Conservation (phyloP, 306 rosid genomes). For the Hippophae rhamnoides region DNA sequence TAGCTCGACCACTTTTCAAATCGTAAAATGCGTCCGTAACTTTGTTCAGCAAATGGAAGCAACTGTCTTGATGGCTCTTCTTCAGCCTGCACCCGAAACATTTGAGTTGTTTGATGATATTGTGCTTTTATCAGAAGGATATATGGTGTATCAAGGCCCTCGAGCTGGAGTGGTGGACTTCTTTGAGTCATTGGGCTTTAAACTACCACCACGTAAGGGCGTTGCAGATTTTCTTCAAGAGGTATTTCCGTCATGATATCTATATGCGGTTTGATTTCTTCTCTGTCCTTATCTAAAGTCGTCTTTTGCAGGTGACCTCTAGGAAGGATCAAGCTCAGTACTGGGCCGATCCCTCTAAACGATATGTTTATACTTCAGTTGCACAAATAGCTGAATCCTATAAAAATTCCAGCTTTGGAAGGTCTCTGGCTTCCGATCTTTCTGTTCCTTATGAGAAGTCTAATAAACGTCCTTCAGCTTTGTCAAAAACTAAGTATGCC, state of each 20-base stretch:
- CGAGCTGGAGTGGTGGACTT: conserved; percentile 51
- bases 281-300: background rate
- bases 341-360: conserved; percentile 72
- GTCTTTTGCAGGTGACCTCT: conserved; percentile 63
- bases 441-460: conserved; percentile 45
- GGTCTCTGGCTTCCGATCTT: conserved; percentile 32
- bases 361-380: conserved; percentile 49
- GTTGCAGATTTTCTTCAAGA: conserved; percentile 92
- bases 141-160: conserved; percentile 79
- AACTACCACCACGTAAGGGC: conserved; percentile 69
- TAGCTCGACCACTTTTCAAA: conserved; percentile 80
- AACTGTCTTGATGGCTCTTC: conserved; percentile 71
- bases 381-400: conserved; percentile 63
- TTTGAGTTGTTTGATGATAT: conserved; percentile 84
- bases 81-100: conserved; percentile 94
- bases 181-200: conserved; percentile 67
- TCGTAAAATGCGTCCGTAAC: conserved; percentile 63
- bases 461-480: conserved; percentile 43
- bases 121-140: conserved; percentile 59
- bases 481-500: conserved; percentile 48
- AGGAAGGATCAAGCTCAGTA: conserved; percentile 80
- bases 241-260: conserved; percentile 24
- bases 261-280: background rate
- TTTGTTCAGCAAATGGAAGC: conserved; percentile 85
- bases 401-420: conserved; percentile 49